These are phyloP conservation scores for Luffa aegyptiaca DNA, from an alignment of 306 rosid genomes.

Conservation along the genomic window DNA sequence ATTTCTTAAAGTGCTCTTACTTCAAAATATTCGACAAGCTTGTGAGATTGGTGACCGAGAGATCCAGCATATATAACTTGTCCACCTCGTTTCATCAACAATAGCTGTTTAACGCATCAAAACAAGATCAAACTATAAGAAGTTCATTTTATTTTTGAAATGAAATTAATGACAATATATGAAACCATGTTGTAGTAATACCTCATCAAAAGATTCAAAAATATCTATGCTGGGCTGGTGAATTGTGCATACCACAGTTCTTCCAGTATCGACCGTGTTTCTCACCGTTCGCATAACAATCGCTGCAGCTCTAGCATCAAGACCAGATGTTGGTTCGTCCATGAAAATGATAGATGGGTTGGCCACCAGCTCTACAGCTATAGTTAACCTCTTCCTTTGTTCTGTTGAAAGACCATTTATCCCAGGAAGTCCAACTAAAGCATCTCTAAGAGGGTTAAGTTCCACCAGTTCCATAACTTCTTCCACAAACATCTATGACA, in stretches of 20 bases:
- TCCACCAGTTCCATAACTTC: slow-evolving; percentile 39
- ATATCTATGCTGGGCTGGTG: slow-evolving; percentile 42
- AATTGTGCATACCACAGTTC: slow-evolving; percentile 40
- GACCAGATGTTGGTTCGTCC: slow-evolving; percentile 41
- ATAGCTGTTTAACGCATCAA: slow-evolving; percentile 12
- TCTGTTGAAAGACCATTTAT: slow-evolving; percentile 38
- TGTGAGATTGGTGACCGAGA: slow-evolving; percentile 20
- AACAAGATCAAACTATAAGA: neutral
- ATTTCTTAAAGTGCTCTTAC: slow-evolving; percentile 4
- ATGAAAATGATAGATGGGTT: slow-evolving; percentile 36
- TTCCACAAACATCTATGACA: slow-evolving; percentile 32
- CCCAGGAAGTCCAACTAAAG: slow-evolving; percentile 38
- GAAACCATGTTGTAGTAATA: neutral
- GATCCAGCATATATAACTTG: slow-evolving; percentile 27
- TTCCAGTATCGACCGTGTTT: slow-evolving; percentile 36
- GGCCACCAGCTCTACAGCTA: slow-evolving; percentile 40
- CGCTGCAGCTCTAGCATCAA: slow-evolving; percentile 40
- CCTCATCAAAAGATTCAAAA: slow-evolving; percentile 41
- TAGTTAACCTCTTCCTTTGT: slow-evolving; percentile 35
- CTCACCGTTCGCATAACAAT: slow-evolving; percentile 36
- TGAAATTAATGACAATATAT: neutral
- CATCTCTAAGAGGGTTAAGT: slow-evolving; percentile 21
- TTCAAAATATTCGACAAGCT: slow-evolving; percentile 29
- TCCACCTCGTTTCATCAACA: slow-evolving; percentile 38
- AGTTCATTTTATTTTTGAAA: neutral